phyloP scores from a whole-genome alignment of 441 rosid species.

The Mallotus repandus region DNA sequence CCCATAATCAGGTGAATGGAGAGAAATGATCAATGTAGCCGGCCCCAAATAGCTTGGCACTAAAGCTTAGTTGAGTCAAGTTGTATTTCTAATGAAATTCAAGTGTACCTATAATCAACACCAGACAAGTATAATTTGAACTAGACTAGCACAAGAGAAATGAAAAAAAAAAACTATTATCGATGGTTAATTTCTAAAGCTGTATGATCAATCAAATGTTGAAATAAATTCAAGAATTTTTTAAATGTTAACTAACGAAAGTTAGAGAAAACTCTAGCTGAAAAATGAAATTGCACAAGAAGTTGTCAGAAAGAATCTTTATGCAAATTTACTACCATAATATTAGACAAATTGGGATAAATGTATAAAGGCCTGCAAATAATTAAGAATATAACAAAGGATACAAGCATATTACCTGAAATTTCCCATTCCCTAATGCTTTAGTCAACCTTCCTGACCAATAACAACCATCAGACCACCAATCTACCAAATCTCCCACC shows the following conservation, averaged over 20 bases:
- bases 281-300: not conserved
- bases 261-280: no score
- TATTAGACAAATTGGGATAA: not conserved
- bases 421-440: conserved; percentile 35
- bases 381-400: conserved; percentile 2
- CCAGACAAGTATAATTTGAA: no score
- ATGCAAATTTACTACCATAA: not conserved
- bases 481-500: conserved; percentile 86
- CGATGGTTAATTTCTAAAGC: no score
- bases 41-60: no score
- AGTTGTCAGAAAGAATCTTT: not conserved
- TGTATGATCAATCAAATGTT: no score
- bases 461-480: conserved; percentile 63
- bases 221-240: not conserved
- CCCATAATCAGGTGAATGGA: no score
- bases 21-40: no score
- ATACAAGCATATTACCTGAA: conserved; percentile 41
- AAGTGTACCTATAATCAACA: no score
- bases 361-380: not conserved
- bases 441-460: conserved; percentile 64
- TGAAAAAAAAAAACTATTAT: no score
- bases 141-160: no score
- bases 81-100: no score
- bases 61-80: no score
- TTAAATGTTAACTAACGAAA: not conserved